phyloP scores from a whole-genome alignment of 176 grass and related monocot species.

The Carex pumila region DNA sequence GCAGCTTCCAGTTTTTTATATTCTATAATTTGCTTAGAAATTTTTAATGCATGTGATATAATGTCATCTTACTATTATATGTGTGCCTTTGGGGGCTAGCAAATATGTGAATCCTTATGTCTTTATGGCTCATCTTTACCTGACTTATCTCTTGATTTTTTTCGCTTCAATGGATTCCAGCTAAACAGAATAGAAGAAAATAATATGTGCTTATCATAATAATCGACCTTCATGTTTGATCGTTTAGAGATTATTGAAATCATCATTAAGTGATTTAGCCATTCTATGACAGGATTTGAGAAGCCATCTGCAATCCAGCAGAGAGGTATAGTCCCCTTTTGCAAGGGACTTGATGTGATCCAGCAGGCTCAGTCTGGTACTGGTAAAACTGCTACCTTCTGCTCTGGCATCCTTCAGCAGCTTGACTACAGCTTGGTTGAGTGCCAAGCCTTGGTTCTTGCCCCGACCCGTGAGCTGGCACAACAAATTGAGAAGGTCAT shows the following conservation, averaged over 20 bases:
- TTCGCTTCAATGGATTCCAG: background rate
- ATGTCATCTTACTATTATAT: background rate
- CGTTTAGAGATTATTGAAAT: background rate
- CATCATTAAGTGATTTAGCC: background rate
- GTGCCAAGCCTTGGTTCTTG: constrained; percentile 87
- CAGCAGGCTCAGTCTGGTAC: constrained; percentile 95
- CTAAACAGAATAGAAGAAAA: background rate
- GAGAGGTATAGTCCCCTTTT: constrained; percentile 86
- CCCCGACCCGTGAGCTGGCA: constrained; percentile 84
- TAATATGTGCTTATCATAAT: background rate
- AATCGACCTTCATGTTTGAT: background rate
- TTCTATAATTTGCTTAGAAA: background rate
- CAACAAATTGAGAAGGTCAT: constrained; percentile 97
- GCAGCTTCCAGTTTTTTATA: background rate
- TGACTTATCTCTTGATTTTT: background rate
- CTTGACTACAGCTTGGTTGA: constrained; percentile 82
- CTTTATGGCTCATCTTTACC: background rate
- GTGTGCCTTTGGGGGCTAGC: background rate
- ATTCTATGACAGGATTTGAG: constrained; percentile 63
- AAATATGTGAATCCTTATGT: background rate
- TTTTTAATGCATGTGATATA: background rate
- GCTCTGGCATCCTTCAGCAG: constrained; percentile 84
- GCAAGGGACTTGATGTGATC: constrained; percentile 93
- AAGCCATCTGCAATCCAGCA: constrained; percentile 93
- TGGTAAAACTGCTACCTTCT: constrained; percentile 93